Percentiles rank a stretch among this genome's conserved stretches.
phyloP scores from a whole-genome alignment of 768 basidiomycete species.

The Clitopilus hobsonii region DNA sequence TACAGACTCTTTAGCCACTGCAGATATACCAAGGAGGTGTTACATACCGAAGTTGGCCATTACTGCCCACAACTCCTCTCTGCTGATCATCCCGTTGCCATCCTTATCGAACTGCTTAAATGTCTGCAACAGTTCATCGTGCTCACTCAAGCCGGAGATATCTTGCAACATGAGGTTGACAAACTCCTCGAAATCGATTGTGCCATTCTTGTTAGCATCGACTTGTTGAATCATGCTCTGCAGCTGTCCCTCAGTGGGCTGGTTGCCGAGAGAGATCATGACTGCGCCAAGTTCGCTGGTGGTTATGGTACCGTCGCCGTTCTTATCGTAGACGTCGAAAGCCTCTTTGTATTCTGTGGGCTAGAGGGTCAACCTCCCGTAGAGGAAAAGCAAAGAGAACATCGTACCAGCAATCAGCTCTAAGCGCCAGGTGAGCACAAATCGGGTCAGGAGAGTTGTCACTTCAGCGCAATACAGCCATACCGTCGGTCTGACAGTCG shows the following conservation, averaged over 20 bases:
- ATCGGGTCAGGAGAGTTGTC: too few species aligned
- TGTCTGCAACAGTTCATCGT: conserved; percentile 43
- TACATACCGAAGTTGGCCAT: conserved; percentile 86
- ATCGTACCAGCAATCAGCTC: not conserved
- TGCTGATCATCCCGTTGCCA: conserved; percentile 86
- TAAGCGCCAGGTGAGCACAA: too few species aligned
- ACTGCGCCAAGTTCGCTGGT: conserved; percentile 43
- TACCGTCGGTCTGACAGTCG: too few species aligned
- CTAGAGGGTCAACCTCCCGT: not conserved
- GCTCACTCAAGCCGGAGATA: conserved; percentile 33
- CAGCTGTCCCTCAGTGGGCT: conserved; percentile 43
- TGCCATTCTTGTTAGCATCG: conserved; percentile 39
- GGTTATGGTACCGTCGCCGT: conserved; percentile 49
- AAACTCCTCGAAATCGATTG: conserved; percentile 45
- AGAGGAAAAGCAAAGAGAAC: too few species aligned
- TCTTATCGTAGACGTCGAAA: conserved; percentile 23
- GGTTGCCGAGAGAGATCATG: conserved; percentile 45
- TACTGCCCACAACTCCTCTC: conserved; percentile 87
- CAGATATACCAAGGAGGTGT: not conserved
- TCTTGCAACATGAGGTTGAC: conserved; percentile 40
- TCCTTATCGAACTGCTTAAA: conserved; percentile 89
- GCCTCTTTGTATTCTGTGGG: conserved; percentile 17
- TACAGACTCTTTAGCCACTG: not conserved
- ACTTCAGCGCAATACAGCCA: too few species aligned
- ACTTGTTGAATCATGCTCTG: conserved; percentile 47